Conservation (phyloP, 2,329 filamentous ascomycete genomes). For the Xylariaceae sp. region DNA sequence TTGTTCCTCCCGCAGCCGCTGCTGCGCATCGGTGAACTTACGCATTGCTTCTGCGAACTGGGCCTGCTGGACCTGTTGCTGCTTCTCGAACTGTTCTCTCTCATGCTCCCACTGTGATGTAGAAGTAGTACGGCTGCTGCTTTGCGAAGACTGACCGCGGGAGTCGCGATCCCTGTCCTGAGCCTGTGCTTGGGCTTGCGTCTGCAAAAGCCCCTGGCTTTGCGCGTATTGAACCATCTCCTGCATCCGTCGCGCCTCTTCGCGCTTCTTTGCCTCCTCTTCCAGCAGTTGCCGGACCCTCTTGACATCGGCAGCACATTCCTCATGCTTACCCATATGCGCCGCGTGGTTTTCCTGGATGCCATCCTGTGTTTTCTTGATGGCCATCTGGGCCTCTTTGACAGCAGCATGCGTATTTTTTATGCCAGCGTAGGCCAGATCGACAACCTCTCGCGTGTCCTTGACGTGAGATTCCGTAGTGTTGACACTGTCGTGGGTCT, state of each 20-base stretch:
- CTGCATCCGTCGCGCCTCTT: conserved; percentile 31
- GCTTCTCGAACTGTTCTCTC: conserved; percentile 10
- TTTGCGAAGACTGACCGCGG: conserved; percentile 21
- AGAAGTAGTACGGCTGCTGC: conserved; percentile 17
- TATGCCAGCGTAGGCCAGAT: conserved; percentile 9
- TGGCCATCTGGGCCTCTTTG: conserved; percentile 26
- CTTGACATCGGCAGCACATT: conserved; percentile 32
- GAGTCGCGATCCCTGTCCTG: neutral
- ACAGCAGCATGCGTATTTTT: conserved; percentile 27
- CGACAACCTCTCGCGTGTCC: conserved; percentile 27
- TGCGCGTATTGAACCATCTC: conserved; percentile 33
- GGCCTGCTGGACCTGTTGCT: neutral
- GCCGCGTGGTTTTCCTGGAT: conserved; percentile 32
- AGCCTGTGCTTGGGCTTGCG: conserved; percentile 20
- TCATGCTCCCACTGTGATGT: conserved; percentile 7
- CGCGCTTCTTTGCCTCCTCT: conserved; percentile 34
- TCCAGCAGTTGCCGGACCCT: conserved; percentile 33
- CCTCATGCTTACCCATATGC: conserved; percentile 30
- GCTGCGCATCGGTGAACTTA: neutral
- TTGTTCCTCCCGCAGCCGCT: conserved; percentile 14
- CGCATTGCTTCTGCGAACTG: neutral
- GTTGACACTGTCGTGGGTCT: conserved; percentile 26
- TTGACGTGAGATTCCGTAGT: conserved; percentile 21
- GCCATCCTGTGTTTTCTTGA: conserved; percentile 31
- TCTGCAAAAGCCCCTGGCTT: conserved; percentile 31